A percentile compares a stretch with the other conserved stretches of the same genome.
Evolutionary conservation across 2,329 filamentous ascomycete genomes (phyloP).

Genomic region (Pseudocercospora crystallina): DNA sequence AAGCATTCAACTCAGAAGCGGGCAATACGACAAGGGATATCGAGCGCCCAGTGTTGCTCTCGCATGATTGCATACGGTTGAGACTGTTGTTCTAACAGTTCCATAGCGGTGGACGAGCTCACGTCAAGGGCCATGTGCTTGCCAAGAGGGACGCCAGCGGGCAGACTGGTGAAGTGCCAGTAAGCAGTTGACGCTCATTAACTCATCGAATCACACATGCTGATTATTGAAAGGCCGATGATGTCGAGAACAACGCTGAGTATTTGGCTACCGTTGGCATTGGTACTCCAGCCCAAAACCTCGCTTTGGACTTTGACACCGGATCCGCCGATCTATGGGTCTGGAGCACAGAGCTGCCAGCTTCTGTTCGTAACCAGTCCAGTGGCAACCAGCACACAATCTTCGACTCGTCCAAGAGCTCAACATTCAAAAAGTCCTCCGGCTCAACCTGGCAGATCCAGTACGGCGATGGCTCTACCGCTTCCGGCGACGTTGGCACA

Average conservation of each 20-base stretch:
- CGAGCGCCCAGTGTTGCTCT: no score
- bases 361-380: conserved; percentile 7
- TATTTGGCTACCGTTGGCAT: conserved; percentile 65
- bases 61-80: no score
- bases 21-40: no score
- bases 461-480: conserved; percentile 66
- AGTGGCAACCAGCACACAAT: conserved; percentile 45
- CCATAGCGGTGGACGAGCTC: conserved; percentile 48
- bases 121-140: conserved; percentile 48
- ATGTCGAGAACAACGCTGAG: conserved; percentile 65
- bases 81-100: neutral
- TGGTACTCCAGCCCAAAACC: conserved; percentile 62
- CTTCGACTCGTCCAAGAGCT: conserved; percentile 62
- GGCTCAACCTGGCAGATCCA: conserved; percentile 62
- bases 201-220: conserved; percentile 46
- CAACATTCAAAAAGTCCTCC: conserved; percentile 55
- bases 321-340: conserved; percentile 68
- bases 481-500: conserved; percentile 65
- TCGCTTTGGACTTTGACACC: conserved; percentile 60
- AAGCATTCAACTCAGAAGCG: neutral
- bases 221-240: conserved; percentile 50
- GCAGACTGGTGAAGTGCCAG: conserved; percentile 30
- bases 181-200: conserved; percentile 23
- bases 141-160: conserved; percentile 40
- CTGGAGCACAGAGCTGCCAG: conserved; percentile 24